Evolutionary conservation across 129 eudicot genomes (phyloP), one percentile per base, ranked within the genome.

Genomic region (Rutidosis leptorrhynchoides): DNA sequence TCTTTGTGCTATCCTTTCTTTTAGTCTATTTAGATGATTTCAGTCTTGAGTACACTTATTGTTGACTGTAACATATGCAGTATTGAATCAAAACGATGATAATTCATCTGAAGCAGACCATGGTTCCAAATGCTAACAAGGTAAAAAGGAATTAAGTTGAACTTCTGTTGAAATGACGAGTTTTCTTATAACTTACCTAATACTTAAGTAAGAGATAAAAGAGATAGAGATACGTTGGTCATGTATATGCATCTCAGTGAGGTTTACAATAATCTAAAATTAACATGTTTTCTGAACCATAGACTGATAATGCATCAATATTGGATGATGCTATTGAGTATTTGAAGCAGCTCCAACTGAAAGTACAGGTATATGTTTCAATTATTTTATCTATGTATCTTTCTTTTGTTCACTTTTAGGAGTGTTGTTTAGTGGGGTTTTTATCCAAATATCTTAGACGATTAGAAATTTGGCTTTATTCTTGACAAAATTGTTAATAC

Each of bases 231-330:
- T 16, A 22, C 1, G 55, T 56, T 74, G 14, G n/a, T 66, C 45
- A 35, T 51, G 43, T 7, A 11, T 17, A 35, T 16, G 26, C 22
- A 7, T 2, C 35, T 45, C 20, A 16, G 22, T 62, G 7, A 73
- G 24, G 69, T 10, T 68, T 15, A 26, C 35, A 15, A 40, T 57
- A 3, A 28, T 29, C 63, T 68, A 20, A 74, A 24, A 42, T 71
- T 65, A 53, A 8, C 62, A 17, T 42, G 45, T 72, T 64, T 19
- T 71, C 64, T 72, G 51, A 64, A 14, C 53, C 23, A 26, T 71
- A 94, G 97, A 94, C 99, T 15, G 97, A 94, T 76, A 94, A 89
- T 83, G 97, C 99, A 27, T 94, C 99, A 25, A 94, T 89, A 97
- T 77, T 94, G 80, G 99, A 94, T 79, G 99, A 94, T 77, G 99